These are phyloP conservation scores for Paracorniculantispora psalliotae DNA, from an alignment of 2,329 filamentous ascomycete species.

Conservation along the genomic window DNA sequence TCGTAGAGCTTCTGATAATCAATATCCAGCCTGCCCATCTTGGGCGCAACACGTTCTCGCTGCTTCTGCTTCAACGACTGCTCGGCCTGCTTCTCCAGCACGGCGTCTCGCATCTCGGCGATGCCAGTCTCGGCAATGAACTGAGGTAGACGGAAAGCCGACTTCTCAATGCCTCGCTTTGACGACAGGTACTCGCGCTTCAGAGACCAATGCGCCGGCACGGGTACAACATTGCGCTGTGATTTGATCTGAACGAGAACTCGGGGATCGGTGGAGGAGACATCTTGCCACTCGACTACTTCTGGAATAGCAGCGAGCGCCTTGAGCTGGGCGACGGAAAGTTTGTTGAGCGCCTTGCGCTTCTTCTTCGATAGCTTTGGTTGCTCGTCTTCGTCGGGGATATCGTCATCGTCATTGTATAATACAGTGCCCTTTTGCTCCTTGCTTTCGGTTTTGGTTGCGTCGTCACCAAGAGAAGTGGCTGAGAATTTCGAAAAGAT, in stretches of 20 bases:
- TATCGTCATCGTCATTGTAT: constrained; percentile 74
- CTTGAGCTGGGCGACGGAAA: constrained; percentile 94
- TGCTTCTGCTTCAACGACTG: constrained; percentile 92
- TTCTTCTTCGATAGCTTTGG: constrained; percentile 90
- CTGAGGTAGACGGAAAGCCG: constrained; percentile 84
- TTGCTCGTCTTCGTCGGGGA: constrained; percentile 66
- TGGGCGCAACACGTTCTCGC: constrained; percentile 86
- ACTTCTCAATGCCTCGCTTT: constrained; percentile 94
- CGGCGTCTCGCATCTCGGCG: constrained; percentile 94
- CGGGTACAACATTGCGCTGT: constrained; percentile 90
- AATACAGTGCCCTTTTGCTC: constrained; percentile 59
- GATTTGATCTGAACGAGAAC: constrained; percentile 92
- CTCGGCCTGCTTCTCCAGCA: constrained; percentile 90
- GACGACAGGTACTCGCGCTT: constrained; percentile 97
- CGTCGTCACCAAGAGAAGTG: constrained; percentile 1
- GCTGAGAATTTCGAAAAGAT: constrained; percentile 77
- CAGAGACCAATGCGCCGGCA: constrained; percentile 88
- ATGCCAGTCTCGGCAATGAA: constrained; percentile 98
- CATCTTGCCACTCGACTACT: constrained; percentile 96
- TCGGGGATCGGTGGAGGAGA: constrained; percentile 81
- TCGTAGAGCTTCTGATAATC: constrained; percentile 98
- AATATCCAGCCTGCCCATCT: constrained; percentile 96
- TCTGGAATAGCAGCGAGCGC: constrained; percentile 86
- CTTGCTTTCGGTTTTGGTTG: constrained; percentile 55
- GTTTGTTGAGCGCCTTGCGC: constrained; percentile 82